These are phyloP conservation scores for Pestalotiopsis sp. DNA, from an alignment of 2,329 filamentous ascomycete species.

Conservation along the genomic window DNA sequence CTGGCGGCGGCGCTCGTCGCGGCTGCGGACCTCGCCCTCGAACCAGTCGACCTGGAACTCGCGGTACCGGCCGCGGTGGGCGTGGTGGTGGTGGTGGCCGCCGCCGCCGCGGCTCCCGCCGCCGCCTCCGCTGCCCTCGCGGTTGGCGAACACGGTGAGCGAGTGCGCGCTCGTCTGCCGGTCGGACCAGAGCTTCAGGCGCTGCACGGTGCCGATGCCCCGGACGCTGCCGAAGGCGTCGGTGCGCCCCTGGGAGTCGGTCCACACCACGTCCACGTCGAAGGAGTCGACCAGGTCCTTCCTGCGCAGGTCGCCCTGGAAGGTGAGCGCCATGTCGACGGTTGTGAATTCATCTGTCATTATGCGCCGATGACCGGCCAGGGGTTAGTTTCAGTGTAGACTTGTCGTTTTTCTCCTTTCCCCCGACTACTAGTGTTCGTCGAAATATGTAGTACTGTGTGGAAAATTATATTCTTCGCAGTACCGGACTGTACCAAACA, in stretches of 20 bases:
- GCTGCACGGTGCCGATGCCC: constrained; percentile 53
- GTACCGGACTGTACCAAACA: no score
- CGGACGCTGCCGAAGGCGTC: constrained; percentile 53
- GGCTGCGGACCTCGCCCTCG: constrained; percentile 46
- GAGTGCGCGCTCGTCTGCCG: constrained; percentile 50
- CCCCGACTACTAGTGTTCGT: no score
- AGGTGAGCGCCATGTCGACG: constrained; percentile 47
- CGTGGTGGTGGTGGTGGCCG: constrained; percentile 48
- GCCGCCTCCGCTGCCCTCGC: constrained; percentile 35
- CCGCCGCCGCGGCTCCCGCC: no score
- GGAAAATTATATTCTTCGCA: not conserved
- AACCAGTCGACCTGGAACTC: constrained; percentile 52
- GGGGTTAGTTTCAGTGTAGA: no score
- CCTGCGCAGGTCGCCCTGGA: constrained; percentile 51
- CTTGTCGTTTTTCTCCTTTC: not conserved
- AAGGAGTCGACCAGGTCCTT: constrained; percentile 54
- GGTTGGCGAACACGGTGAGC: constrained; percentile 50
- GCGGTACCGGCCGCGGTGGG: constrained; percentile 37
- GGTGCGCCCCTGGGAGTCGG: constrained; percentile 50
- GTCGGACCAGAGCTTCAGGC: constrained; percentile 56
- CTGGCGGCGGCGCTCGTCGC: constrained; percentile 48
- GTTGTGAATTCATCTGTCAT: constrained; percentile 48
- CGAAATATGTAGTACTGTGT: not conserved
- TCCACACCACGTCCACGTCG: constrained; percentile 56
- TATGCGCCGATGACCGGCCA: not conserved